These are phyloP conservation scores for Cenchrus purpureus DNA, from an alignment of 176 grass and related monocot genomes.

Conservation along the genomic window DNA sequence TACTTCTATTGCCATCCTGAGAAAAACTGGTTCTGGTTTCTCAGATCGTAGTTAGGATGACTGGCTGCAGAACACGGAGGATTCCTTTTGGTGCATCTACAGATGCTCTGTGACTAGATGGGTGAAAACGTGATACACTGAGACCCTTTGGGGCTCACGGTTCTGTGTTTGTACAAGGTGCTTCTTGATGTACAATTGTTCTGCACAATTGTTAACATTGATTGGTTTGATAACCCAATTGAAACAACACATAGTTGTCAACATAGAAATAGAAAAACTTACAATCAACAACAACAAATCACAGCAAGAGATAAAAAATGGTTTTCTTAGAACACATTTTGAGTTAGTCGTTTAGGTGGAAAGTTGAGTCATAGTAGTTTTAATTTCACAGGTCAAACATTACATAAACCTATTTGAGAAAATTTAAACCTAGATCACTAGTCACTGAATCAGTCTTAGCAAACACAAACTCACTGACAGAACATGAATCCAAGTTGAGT, in stretches of 20 bases:
- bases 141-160: not conserved
- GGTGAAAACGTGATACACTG: too few species aligned
- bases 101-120: too few species aligned
- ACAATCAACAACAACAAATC: not conserved
- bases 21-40: too few species aligned
- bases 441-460: not conserved
- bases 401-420: not conserved
- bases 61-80: too few species aligned
- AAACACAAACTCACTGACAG: not conserved
- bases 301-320: not conserved
- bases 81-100: too few species aligned
- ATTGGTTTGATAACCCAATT: not conserved
- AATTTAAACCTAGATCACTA: not conserved
- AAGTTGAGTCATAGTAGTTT: not conserved
- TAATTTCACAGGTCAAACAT: conserved; percentile 1
- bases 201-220: not conserved
- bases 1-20: too few species aligned
- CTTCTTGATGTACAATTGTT: too few species aligned
- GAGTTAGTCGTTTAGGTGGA: not conserved
- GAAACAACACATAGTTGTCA: not conserved
- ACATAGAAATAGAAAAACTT: not conserved
- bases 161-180: too few species aligned
- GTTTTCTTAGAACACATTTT: not conserved
- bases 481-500: not conserved
- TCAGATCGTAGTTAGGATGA: too few species aligned